A percentile compares a stretch with the other conserved stretches of the same genome.
Conservation (phyloP, 495 filamentous ascomycete genomes). For the Penicillium pancosmium region DNA sequence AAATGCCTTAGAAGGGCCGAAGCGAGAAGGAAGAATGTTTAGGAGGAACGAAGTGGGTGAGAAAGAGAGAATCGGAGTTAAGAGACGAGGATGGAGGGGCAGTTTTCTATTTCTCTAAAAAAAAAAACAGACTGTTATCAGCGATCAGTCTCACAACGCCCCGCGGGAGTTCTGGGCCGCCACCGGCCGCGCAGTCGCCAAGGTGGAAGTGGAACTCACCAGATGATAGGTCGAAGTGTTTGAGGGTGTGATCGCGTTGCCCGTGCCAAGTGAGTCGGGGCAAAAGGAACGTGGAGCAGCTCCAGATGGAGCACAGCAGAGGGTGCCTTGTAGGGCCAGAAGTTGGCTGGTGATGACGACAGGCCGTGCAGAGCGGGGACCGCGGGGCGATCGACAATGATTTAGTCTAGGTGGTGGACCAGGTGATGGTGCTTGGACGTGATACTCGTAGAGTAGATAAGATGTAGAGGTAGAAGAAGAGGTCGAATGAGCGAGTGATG, state of each 20-base stretch:
- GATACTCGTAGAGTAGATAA: too few species aligned
- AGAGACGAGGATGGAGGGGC: neutral
- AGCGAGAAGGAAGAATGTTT: slow-evolving; percentile 5
- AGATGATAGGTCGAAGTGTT: neutral
- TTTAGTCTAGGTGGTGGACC: too few species aligned
- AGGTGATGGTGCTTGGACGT: too few species aligned
- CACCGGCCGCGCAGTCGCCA: slow-evolving; percentile 20
- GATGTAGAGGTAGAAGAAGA: too few species aligned
- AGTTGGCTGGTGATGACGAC: slow-evolving; percentile 22
- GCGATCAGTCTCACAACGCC: slow-evolving; percentile 3
- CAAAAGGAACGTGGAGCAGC: slow-evolving; percentile 7
- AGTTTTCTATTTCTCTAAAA: neutral
- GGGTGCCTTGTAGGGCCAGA: neutral
- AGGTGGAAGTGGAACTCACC: slow-evolving; percentile 19
- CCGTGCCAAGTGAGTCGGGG: neutral
- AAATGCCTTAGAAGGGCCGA: slow-evolving; percentile 1
- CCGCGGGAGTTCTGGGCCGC: neutral
- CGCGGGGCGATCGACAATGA: slow-evolving; percentile 12
- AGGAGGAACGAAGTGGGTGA: neutral
- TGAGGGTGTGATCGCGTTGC: neutral
- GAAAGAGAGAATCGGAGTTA: neutral
- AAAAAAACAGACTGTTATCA: slow-evolving; percentile 11
- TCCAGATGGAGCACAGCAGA: slow-evolving; percentile 13
- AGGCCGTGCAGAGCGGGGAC: slow-evolving; percentile 14
- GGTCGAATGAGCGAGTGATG: too few species aligned